Base-by-base conservation (phyloP, 2,329 filamentous ascomycete species). In the Penicillium hordei region DNA sequence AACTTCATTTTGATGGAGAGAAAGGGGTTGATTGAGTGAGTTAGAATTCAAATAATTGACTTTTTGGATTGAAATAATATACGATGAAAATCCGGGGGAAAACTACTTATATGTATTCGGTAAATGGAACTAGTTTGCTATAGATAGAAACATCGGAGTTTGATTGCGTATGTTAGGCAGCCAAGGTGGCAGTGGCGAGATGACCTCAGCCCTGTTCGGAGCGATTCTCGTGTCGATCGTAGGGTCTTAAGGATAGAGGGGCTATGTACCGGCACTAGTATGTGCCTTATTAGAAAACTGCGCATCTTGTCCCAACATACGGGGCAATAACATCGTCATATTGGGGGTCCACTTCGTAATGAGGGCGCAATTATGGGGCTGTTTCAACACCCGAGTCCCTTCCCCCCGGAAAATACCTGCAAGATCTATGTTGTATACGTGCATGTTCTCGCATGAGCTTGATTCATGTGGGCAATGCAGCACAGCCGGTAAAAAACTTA, bases 1-100 rank as follows among this genome's bases (percentile, higher is more conserved):
- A 69, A 64, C 57, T 71, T 68, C 70, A 72, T 72, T 60, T 40
- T 64, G 61, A n/a, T 27, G 23, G 23, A n/a, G 13, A 43, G 49
- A 36, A 38, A 36, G 29, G 31, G 12, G 15, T 34, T 43, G 29
- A 51, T 5, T 39, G 29, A 15, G 21, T 15, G 12, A 23, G 13
- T 31, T 33, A 38, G 17, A 42, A 25, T 19, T 19, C 15, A 21
- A 21, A 31, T 25, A 46, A 12, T 3, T 19, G 12, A 7, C 1
- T n/a, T 8, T 44, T 27, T 9, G 17, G 15, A 7, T 4, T 48
- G 29, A 17, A 36, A 48, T n/a, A 3, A 34, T 33, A n/a, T 34
- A 23, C 5, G 2, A 8, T 15, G 23, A 15, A 48, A 36, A 45
- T 43, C 42, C 39, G 51, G 58, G 57, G 45, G 55, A 52, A 45